Percentiles rank a stretch among this genome's conserved stretches.
phyloP scores from a whole-genome alignment of 1,139 yeast genomes.

The Kodamaea arcana region DNA sequence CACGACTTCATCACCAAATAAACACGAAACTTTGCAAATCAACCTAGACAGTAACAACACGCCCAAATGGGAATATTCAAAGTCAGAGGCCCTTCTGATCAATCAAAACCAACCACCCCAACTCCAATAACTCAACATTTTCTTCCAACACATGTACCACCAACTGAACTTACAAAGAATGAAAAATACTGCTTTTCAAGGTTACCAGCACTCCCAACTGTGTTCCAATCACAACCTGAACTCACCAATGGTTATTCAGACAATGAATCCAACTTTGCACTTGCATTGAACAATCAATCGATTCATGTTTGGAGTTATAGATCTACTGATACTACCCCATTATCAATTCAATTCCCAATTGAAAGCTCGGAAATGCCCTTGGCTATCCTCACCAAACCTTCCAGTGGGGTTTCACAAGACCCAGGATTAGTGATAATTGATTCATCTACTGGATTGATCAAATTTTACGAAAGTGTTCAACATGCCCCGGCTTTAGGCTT shows the following conservation, averaged over 20 bases:
- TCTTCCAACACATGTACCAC: neutral
- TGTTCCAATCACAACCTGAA: slow-evolving; percentile 22
- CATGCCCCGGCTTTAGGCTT: slow-evolving; percentile 67
- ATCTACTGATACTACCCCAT: slow-evolving; percentile 57
- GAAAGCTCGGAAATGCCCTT: slow-evolving; percentile 33
- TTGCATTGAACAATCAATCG: slow-evolving; percentile 47
- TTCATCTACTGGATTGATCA: slow-evolving; percentile 50
- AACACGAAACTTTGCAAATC: no score
- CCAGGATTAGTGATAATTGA: slow-evolving; percentile 68
- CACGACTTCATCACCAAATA: no score
- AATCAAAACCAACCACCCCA: neutral
- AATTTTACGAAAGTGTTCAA: slow-evolving; percentile 64
- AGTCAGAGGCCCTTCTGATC: neutral
- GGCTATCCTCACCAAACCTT: slow-evolving; percentile 65
- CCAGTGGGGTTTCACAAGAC: slow-evolving; percentile 52
- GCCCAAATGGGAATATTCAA: slow-evolving; percentile 1
- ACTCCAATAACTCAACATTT: neutral
- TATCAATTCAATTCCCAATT: slow-evolving; percentile 47
- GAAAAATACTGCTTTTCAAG: slow-evolving; percentile 56
- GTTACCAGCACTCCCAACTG: slow-evolving; percentile 55
- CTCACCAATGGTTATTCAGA: slow-evolving; percentile 51
- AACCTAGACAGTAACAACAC: no score
- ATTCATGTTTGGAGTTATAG: slow-evolving; percentile 70
- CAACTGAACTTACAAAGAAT: slow-evolving; percentile 54
- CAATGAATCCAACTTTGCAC: slow-evolving; percentile 49